A percentile compares a stretch with the other conserved stretches of the same genome.
Evolutionary conservation across 2,329 filamentous ascomycete genomes (phyloP).

Genomic region (Dryadomyces quercivorus): DNA sequence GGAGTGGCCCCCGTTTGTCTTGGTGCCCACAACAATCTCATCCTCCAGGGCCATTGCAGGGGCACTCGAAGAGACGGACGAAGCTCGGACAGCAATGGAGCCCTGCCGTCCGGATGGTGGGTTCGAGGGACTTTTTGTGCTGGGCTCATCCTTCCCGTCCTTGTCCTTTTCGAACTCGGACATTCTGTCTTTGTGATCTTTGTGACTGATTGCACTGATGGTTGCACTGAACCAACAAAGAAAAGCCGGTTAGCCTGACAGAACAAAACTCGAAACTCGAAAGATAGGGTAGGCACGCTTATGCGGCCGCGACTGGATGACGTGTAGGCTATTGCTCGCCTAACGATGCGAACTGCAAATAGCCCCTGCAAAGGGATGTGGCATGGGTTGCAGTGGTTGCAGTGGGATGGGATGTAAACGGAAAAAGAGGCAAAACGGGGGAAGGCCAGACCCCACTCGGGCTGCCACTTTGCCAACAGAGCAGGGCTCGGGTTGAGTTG

Average conservation of each 20-base stretch:
- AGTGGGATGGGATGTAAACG: neutral
- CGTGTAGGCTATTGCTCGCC: neutral
- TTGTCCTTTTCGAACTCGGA: conserved; percentile 2
- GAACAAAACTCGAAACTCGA: neutral
- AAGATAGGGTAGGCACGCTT: neutral
- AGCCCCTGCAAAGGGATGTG: neutral
- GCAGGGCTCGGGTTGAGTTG: neutral
- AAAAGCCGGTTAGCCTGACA: neutral
- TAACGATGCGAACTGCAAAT: neutral
- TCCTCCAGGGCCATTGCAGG: conserved; percentile 30
- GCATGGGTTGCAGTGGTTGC: neutral
- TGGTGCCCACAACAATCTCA: conserved; percentile 39
- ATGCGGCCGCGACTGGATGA: neutral
- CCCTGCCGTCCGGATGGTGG: conserved; percentile 22
- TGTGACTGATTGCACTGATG: no score
- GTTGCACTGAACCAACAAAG: neutral
- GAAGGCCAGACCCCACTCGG: conserved; percentile 7
- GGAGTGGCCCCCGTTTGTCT: conserved; percentile 25
- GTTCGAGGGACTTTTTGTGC: conserved; percentile 19
- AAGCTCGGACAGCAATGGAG: conserved; percentile 14
- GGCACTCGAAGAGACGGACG: conserved; percentile 19
- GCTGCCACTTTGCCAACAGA: conserved; percentile 7
- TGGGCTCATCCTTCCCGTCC: neutral
- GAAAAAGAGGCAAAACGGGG: neutral
- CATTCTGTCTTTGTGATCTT: conserved; percentile 5